A percentile compares a stretch with the other conserved stretches of the same genome.
These are phyloP conservation scores for Solanum aculeatissimum DNA, from an alignment of 305 asterid species.

Conservation along the genomic window DNA sequence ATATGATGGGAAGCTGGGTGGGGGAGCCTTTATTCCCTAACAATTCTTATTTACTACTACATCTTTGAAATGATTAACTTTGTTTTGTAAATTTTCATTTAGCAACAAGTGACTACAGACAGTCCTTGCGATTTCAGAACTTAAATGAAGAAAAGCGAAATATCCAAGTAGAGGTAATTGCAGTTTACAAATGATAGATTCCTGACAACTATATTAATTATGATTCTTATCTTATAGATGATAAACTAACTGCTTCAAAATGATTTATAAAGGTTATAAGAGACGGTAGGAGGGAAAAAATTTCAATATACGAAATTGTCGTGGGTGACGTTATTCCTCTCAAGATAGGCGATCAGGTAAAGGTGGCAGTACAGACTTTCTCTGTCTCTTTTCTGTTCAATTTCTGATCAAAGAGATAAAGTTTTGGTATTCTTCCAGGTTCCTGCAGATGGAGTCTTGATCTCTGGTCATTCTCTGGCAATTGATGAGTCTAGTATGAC, in stretches of 20 bases:
- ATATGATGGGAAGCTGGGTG: not conserved
- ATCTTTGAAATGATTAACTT: not conserved
- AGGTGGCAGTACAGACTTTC: not conserved
- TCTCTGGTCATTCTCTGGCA: slow-evolving; percentile 81
- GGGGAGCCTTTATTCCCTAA: not conserved
- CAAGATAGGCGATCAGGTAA: slow-evolving; percentile 93
- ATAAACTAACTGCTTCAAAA: not conserved
- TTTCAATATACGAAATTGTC: slow-evolving; percentile 84
- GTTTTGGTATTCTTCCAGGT: slow-evolving; percentile 35
- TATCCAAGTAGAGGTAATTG: slow-evolving; percentile 75
- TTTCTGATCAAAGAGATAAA: not conserved
- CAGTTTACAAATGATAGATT: not conserved
- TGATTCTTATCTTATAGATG: not conserved
- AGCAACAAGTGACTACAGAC: slow-evolving; percentile 94
- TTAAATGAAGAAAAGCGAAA: slow-evolving; percentile 89
- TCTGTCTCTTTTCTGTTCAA: slow-evolving; percentile 4
- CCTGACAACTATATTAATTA: not conserved
- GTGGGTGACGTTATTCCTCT: slow-evolving; percentile 93
- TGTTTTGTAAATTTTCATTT: slow-evolving; percentile 10
- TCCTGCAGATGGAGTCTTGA: slow-evolving; percentile 88
- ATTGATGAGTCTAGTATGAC: slow-evolving; percentile 99
- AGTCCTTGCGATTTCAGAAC: slow-evolving; percentile 87
- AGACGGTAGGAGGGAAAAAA: slow-evolving; percentile 75
- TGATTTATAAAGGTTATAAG: slow-evolving; percentile 52
- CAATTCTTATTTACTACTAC: not conserved